These are phyloP conservation scores for Heliophila coronopifolia DNA, from an alignment of 441 rosid species.

Conservation along the genomic window DNA sequence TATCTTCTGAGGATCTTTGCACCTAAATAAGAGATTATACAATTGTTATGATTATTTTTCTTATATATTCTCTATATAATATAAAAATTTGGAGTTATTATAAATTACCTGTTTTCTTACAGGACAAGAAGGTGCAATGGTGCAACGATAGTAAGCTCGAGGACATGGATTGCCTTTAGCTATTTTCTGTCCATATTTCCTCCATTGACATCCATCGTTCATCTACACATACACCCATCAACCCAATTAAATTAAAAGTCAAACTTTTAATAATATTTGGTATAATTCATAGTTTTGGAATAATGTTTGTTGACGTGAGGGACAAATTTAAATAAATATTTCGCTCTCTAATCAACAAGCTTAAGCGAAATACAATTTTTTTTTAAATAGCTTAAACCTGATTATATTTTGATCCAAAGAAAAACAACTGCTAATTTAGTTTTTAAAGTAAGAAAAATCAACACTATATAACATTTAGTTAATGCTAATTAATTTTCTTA, in stretches of 20 bases:
- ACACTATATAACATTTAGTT: no score
- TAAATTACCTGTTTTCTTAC: constrained; percentile 76
- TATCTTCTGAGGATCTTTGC: constrained; percentile 78
- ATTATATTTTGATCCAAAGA: no score
- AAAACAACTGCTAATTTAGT: no score
- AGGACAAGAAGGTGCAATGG: constrained; percentile 74
- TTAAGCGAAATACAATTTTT: no score
- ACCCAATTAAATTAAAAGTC: background rate
- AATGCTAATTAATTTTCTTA: no score
- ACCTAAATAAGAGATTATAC: constrained; percentile 35
- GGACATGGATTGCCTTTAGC: constrained; percentile 96
- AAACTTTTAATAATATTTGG: background rate
- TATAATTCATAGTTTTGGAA: background rate
- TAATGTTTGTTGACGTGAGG: background rate
- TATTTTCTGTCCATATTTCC: constrained; percentile 92
- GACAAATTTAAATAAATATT: background rate
- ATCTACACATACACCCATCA: constrained; percentile 41
- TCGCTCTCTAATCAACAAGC: background rate
- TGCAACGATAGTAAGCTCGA: constrained; percentile 94
- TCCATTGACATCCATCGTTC: constrained; percentile 98
- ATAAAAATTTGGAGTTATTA: background rate
- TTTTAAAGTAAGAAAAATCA: no score
- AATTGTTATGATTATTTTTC: background rate
- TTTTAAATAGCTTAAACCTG: no score
- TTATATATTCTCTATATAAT: background rate